Conservation (phyloP, 371 early-diverging fungal genomes). For the Rhizopus sp. region DNA sequence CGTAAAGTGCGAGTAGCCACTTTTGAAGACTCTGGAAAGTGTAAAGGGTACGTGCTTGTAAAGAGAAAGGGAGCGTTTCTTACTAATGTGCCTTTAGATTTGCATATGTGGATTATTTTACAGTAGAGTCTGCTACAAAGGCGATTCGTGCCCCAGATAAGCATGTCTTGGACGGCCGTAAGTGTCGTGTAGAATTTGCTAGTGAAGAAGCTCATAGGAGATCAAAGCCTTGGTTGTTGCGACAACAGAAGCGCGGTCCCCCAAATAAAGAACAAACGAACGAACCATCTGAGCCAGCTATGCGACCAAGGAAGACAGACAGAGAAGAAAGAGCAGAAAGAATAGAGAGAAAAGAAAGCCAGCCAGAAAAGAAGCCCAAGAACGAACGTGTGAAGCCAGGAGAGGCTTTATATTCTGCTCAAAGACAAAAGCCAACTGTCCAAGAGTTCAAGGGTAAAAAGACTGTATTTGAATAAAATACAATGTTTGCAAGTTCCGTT, state of each 20-base stretch:
- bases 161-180: slow-evolving; percentile 44
- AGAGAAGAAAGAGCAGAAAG: slow-evolving; percentile 26
- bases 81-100: slow-evolving; percentile 36
- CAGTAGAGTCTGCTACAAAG: slow-evolving; percentile 62
- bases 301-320: slow-evolving; percentile 15
- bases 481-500: neutral
- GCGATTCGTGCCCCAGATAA: slow-evolving; percentile 62
- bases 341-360: slow-evolving; percentile 22
- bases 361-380: slow-evolving; percentile 31
- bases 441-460: slow-evolving; percentile 70
- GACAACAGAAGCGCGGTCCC: slow-evolving; percentile 38
- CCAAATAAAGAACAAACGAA: slow-evolving; percentile 17
- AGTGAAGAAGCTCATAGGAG: slow-evolving; percentile 61
- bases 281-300: slow-evolving; percentile 24
- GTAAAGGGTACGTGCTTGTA: slow-evolving; percentile 62
- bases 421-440: slow-evolving; percentile 53
- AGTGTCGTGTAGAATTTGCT: slow-evolving; percentile 52
- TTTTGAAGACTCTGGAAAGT: slow-evolving; percentile 75
- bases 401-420: slow-evolving; percentile 51
- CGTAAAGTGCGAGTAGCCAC: slow-evolving; percentile 71
- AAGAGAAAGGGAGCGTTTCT: neutral
- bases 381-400: slow-evolving; percentile 50
- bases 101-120: slow-evolving; percentile 68
- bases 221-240: slow-evolving; percentile 55
- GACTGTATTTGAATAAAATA: slow-evolving; percentile 52